Conservation (phyloP, 352 stramenopile genomes). For the Phytopythium montanum region DNA sequence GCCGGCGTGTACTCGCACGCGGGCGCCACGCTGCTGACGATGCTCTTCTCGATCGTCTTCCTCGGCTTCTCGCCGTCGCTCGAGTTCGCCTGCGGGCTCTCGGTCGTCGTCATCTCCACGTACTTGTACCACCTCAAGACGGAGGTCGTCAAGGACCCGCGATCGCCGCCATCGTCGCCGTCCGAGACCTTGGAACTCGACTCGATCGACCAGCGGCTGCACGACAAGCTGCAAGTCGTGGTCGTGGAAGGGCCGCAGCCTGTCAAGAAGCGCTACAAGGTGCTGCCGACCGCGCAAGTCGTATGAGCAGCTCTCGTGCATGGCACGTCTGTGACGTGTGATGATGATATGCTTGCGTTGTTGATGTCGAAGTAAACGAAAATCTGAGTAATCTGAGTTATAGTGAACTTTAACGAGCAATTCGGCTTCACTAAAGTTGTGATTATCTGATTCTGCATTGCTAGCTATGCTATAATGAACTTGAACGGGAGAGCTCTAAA, state of each 20-base stretch:
- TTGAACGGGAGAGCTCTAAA: neutral
- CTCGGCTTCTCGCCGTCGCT: slow-evolving; percentile 80
- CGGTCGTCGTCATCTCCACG: slow-evolving; percentile 81
- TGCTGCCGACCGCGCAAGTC: slow-evolving; percentile 14
- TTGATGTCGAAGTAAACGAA: too few species aligned
- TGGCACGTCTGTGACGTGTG: too few species aligned
- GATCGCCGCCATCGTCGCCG: slow-evolving; percentile 12
- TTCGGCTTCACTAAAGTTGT: too few species aligned
- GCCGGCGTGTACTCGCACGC: slow-evolving; percentile 81
- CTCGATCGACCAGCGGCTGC: neutral
- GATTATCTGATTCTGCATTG: too few species aligned
- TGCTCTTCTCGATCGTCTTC: slow-evolving; percentile 85
- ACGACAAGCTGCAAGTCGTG: neutral
- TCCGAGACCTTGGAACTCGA: slow-evolving; percentile 2
- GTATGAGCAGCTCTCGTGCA: too few species aligned
- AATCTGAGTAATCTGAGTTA: too few species aligned
- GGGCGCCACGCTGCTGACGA: slow-evolving; percentile 88
- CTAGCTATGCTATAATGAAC: neutral
- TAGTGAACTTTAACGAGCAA: too few species aligned
- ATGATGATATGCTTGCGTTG: too few species aligned
- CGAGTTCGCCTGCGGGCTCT: slow-evolving; percentile 79
- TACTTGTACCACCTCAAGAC: slow-evolving; percentile 86
- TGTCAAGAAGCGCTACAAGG: slow-evolving; percentile 44
- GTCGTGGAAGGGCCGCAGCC: slow-evolving; percentile 19
- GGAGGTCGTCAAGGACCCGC: slow-evolving; percentile 12